A percentile compares a stretch with the other conserved stretches of the same genome.
phyloP scores from a whole-genome alignment of 768 basidiomycete genomes.

The Coprinellus micaceus region DNA sequence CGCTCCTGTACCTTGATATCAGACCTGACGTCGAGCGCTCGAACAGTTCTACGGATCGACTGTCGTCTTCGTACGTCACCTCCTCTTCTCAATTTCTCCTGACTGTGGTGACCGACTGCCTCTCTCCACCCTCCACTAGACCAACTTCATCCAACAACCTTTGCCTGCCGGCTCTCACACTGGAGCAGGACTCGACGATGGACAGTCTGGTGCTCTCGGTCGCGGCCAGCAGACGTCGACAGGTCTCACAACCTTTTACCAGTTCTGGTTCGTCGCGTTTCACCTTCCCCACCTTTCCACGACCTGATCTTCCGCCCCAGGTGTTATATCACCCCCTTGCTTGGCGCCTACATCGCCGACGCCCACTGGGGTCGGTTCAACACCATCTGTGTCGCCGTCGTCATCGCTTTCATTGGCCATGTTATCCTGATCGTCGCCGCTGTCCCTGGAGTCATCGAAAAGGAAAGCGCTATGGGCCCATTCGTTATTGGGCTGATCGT shows the following conservation, averaged over 20 bases:
- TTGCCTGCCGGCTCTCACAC: constrained; percentile 64
- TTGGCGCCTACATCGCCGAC: constrained; percentile 67
- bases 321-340: constrained; percentile 57
- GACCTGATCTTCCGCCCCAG: constrained; percentile 24
- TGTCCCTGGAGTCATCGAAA: constrained; percentile 61
- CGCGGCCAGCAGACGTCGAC: constrained; percentile 68
- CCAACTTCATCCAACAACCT: constrained; percentile 72
- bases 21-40: no score
- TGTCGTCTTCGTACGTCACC: constrained; percentile 49
- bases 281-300: not conserved
- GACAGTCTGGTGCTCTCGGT: constrained; percentile 66
- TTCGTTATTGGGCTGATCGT: constrained; percentile 61
- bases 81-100: no score
- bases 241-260: constrained; percentile 67
- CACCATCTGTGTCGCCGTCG: constrained; percentile 57
- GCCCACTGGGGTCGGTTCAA: constrained; percentile 66
- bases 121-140: no score
- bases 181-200: constrained; percentile 50
- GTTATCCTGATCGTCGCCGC: constrained; percentile 63
- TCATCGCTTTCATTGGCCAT: constrained; percentile 57
- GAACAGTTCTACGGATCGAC: constrained; percentile 43
- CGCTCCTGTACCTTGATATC: no score
- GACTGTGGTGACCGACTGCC: no score
- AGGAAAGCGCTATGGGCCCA: constrained; percentile 44
- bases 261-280: constrained; percentile 50